Evolutionary conservation across 768 basidiomycete species (phyloP), one percentile per base, ranked within the genome.

Genomic region (Lactarius quietus): DNA sequence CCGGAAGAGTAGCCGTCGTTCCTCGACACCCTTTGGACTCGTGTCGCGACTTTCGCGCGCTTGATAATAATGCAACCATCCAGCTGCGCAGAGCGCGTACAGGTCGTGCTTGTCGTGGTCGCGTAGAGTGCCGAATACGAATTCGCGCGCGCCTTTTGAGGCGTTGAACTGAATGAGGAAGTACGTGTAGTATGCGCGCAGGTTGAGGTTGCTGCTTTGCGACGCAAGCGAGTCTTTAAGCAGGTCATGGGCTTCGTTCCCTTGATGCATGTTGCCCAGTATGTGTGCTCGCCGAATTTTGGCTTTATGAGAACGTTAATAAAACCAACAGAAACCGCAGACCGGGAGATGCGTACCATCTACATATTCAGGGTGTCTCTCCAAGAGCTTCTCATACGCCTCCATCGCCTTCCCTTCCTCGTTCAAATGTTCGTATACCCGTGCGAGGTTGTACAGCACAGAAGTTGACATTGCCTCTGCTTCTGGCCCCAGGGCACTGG

Each of bases 351-450:
- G 20, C 89, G 55, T 69, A 96, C 95, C 96, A 73, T 98, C 96
- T 28, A 95, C 84, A 73, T 96, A 98, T 77, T 98, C 97, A 1
- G 95, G 93, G 80, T 98, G 96, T 60, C 90, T 82, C n/a, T 85
- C 78, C 39, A 98, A 76, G 10, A 98, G 80, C 75, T 94, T 93
- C 56, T 88, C 85, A 71, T 95, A 98, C 1, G 92, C 93, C 69
- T 90, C 92, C 68, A 82, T 87, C 2, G 96, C 95, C 66, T 88
- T 81, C 1, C 76, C 80, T 6, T 82, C 81, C 39, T 92, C 88
- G 1, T 89, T 89, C 60, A 84, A 80, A 55, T 94, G 93, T 75
- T 99, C 97, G 71, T 94, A 95, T 18, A 90, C 88, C 64, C 95
- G 81, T 0, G 91, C 97, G 28, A 98, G 85, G 73, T 99, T 99